These are phyloP conservation scores for Prunella vulgaris DNA, from an alignment of 257 asterid species.

Conservation along the genomic window DNA sequence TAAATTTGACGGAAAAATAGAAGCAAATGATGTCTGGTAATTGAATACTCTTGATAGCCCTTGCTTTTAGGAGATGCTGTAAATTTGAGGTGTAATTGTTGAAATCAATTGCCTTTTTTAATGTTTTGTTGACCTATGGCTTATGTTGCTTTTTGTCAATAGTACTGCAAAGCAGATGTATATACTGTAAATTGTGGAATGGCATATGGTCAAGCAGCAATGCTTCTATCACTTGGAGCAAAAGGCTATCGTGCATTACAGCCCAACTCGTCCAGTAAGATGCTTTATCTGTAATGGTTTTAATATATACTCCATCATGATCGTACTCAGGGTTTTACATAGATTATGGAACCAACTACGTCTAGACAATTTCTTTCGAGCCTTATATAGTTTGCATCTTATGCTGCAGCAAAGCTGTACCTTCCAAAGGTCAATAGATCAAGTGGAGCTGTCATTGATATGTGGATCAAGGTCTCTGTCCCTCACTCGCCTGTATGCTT, in stretches of 20 bases:
- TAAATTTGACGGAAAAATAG: neutral
- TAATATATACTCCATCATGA: conserved; percentile 8
- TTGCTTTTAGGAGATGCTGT: neutral
- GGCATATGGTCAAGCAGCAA: conserved; percentile 98
- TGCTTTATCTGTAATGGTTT: conserved; percentile 7
- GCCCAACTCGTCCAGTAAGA: conserved; percentile 78
- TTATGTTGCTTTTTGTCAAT: neutral
- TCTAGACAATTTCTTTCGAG: neutral
- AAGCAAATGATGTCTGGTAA: conserved; percentile 1
- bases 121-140: neutral
- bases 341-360: neutral
- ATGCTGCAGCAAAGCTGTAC: conserved; percentile 72
- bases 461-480: conserved; percentile 86
- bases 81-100: neutral
- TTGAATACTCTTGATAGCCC: neutral
- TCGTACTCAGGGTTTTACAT: neutral
- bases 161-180: conserved; percentile 75
- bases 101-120: neutral
- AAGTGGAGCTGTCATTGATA: conserved; percentile 72
- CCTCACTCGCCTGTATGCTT: neutral
- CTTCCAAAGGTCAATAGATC: conserved; percentile 76
- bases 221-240: conserved; percentile 81
- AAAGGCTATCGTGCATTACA: conserved; percentile 77
- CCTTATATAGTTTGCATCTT: conserved; percentile 11
- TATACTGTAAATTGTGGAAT: conserved; percentile 75